These are phyloP conservation scores for Trametes cubensis DNA, from an alignment of 768 basidiomycete species.

Conservation along the genomic window DNA sequence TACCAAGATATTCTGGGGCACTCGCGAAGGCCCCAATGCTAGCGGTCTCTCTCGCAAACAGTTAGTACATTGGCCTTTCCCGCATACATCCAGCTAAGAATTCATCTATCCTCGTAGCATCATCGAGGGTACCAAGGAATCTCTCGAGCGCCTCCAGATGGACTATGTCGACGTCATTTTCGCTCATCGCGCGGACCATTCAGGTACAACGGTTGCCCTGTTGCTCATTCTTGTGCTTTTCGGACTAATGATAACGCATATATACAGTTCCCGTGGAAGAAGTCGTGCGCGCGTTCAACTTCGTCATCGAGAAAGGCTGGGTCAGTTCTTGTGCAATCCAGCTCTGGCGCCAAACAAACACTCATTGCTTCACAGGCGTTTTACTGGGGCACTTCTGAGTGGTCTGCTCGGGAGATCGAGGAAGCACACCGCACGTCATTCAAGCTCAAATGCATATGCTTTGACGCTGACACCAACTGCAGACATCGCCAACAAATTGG, in stretches of 20 bases:
- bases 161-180: slow-evolving; percentile 77
- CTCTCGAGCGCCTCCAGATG: slow-evolving; percentile 65
- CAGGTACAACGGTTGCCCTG: slow-evolving; percentile 38
- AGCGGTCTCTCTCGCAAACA: slow-evolving; percentile 62
- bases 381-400: slow-evolving; percentile 80
- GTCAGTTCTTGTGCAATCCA: slow-evolving; percentile 36
- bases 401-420: slow-evolving; percentile 53
- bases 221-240: no score
- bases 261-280: slow-evolving; percentile 67
- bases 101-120: slow-evolving; percentile 43
- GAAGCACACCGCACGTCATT: slow-evolving; percentile 31
- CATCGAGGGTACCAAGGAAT: slow-evolving; percentile 72
- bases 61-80: slow-evolving; percentile 39
- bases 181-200: slow-evolving; percentile 69
- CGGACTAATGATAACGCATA: background rate
- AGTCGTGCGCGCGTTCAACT: slow-evolving; percentile 80
- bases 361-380: slow-evolving; percentile 43
- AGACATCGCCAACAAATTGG: slow-evolving; percentile 69
- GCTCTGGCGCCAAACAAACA: background rate
- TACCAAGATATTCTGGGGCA: slow-evolving; percentile 82
- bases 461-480: background rate
- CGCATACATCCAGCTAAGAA: background rate
- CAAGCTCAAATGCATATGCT: background rate
- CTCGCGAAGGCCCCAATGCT: slow-evolving; percentile 51
- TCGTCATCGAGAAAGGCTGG: slow-evolving; percentile 74